phyloP scores from a whole-genome alignment of 345 rosid species.

The Erucastrum elatum region DNA sequence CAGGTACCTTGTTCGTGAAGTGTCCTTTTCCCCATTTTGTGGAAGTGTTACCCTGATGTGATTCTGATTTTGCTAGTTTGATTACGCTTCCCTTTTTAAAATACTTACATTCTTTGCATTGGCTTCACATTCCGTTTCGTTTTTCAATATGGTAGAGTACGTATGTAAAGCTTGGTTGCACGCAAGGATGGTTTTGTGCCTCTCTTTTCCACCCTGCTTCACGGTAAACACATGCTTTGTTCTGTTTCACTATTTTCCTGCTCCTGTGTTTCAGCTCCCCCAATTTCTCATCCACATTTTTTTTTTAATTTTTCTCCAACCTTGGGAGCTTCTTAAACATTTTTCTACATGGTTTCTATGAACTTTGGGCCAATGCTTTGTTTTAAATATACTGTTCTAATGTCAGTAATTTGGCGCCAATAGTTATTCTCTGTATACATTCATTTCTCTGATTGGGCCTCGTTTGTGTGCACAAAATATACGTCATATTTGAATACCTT shows the following conservation, averaged over 20 bases:
- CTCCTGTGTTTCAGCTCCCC: not conserved
- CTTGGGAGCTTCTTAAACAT: not conserved
- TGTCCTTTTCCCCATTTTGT: conserved; percentile 1
- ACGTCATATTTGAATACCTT: not conserved
- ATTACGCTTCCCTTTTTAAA: conserved; percentile 1
- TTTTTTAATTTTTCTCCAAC: not conserved
- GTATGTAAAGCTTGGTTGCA: conserved; percentile 85
- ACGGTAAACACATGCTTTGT: conserved; percentile 45
- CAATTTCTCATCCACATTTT: conserved; percentile 9
- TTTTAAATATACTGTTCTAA: not conserved
- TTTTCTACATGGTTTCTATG: not conserved
- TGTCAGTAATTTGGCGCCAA: conserved; percentile 6
- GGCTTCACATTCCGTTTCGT: conserved; percentile 6
- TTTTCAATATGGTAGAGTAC: conserved; percentile 52
- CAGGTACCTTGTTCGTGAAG: conserved; percentile 57
- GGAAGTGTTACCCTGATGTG: not conserved
- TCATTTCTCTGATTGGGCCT: not conserved
- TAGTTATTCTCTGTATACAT: conserved; percentile 14
- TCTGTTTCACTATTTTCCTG: not conserved
- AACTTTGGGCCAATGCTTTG: not conserved
- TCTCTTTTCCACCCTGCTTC: conserved; percentile 60
- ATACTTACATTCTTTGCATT: conserved; percentile 1
- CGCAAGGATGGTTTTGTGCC: conserved; percentile 94
- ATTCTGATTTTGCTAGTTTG: not conserved
- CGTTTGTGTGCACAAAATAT: conserved; percentile 15